Conservation (phyloP, 1,139 yeast genomes). For the Kodamaea arcana region DNA sequence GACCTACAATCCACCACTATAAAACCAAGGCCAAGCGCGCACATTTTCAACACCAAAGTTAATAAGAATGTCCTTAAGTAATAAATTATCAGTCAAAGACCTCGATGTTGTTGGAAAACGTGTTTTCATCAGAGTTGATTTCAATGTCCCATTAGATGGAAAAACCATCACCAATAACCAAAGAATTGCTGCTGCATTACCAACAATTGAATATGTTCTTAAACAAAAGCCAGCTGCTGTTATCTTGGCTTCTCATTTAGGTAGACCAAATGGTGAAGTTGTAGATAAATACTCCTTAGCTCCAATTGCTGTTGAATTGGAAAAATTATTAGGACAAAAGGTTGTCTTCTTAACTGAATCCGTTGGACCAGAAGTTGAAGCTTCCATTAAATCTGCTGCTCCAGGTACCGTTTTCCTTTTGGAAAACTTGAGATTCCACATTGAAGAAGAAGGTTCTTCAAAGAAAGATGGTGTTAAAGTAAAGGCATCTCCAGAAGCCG, state of each 20-base stretch:
- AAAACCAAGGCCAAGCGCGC: too few species aligned
- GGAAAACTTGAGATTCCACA: slow-evolving; percentile 96
- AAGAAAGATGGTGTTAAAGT: slow-evolving; percentile 85
- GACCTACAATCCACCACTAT: too few species aligned
- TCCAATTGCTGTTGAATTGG: slow-evolving; percentile 87
- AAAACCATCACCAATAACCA: slow-evolving; percentile 96
- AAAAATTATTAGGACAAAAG: slow-evolving; percentile 59
- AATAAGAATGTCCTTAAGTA: slow-evolving; percentile 85
- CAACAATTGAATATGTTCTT: slow-evolving; percentile 89
- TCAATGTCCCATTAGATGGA: slow-evolving; percentile 97
- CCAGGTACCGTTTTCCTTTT: slow-evolving; percentile 75
- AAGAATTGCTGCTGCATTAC: slow-evolving; percentile 96
- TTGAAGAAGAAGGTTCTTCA: slow-evolving; percentile 88
- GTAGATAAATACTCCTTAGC: slow-evolving; percentile 80
- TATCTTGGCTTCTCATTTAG: slow-evolving; percentile 90
- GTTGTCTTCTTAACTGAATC: slow-evolving; percentile 81
- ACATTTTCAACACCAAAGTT: not conserved
- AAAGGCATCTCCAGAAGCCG: slow-evolving; percentile 82
- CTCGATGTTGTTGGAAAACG: slow-evolving; percentile 80
- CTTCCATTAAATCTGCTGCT: slow-evolving; percentile 63
- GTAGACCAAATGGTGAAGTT: slow-evolving; percentile 94
- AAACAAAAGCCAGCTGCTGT: slow-evolving; percentile 87
- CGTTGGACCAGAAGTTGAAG: slow-evolving; percentile 84
- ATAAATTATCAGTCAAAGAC: slow-evolving; percentile 88
- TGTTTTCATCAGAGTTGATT: slow-evolving; percentile 95